A percentile compares a stretch with the other conserved stretches of the same genome.
phyloP scores from a whole-genome alignment of 768 basidiomycete species.

The Xerocomellus chrysenteron region DNA sequence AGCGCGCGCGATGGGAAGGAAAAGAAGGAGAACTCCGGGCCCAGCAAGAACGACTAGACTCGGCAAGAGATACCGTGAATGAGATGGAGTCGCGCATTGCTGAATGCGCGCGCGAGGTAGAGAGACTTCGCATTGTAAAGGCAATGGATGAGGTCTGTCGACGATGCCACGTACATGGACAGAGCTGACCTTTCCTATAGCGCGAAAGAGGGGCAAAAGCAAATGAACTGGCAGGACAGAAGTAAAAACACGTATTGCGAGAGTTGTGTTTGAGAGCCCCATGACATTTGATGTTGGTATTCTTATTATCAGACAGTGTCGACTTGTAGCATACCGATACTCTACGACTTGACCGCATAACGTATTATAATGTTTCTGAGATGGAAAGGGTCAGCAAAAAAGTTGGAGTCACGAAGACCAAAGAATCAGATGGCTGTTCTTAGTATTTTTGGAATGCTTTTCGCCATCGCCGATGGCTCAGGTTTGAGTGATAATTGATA shows the following conservation, averaged over 20 bases:
- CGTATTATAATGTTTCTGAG: slow-evolving; percentile 1
- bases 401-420: neutral
- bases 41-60: slow-evolving; percentile 49
- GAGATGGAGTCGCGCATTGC: slow-evolving; percentile 62
- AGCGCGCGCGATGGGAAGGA: slow-evolving; percentile 58
- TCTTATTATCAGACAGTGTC: neutral
- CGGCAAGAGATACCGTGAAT: slow-evolving; percentile 49
- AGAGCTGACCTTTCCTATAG: slow-evolving; percentile 23
- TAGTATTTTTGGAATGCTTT: slow-evolving; percentile 30
- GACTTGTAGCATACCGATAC: neutral
- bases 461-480: slow-evolving; percentile 35
- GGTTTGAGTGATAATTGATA: slow-evolving; percentile 22
- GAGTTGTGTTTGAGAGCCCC: too few species aligned
- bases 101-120: slow-evolving; percentile 73
- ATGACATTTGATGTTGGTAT: neutral
- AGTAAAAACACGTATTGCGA: neutral
- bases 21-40: slow-evolving; percentile 47
- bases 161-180: slow-evolving; percentile 2
- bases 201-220: slow-evolving; percentile 58
- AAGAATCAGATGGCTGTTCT: slow-evolving; percentile 36
- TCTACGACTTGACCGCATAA: neutral
- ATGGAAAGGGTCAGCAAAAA: slow-evolving; percentile 13
- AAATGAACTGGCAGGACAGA: slow-evolving; percentile 32
- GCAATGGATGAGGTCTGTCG: slow-evolving; percentile 58
- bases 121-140: slow-evolving; percentile 60